phyloP scores from a whole-genome alignment of 257 asterid species.

The Nicotiana knightiana region DNA sequence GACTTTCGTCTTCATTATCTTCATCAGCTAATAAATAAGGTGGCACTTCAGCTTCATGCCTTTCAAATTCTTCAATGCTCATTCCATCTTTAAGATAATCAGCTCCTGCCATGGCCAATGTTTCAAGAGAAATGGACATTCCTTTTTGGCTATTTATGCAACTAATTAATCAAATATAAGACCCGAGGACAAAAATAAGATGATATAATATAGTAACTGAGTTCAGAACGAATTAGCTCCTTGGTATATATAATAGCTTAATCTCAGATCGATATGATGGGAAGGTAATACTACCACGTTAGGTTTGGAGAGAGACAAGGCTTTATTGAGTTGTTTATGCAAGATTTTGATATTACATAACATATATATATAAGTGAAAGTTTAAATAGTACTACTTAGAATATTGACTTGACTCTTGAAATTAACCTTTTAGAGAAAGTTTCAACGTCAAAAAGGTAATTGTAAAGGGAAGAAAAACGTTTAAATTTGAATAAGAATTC shows the following conservation, averaged over 20 bases:
- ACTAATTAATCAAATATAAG: not conserved
- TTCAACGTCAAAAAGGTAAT: not conserved
- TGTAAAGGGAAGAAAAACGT: not conserved
- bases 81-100: slow-evolving; percentile 21
- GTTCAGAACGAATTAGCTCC: not conserved
- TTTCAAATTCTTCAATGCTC: not conserved
- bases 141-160: not conserved
- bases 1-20: slow-evolving; percentile 2
- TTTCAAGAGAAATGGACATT: slow-evolving; percentile 41
- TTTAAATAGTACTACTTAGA: not conserved
- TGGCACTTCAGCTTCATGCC: not conserved
- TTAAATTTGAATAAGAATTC: not conserved
- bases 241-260: not conserved
- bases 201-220: not conserved
- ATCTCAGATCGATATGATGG: not conserved
- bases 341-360: not conserved
- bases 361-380: not conserved
- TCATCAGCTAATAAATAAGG: not conserved
- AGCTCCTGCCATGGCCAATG: slow-evolving; percentile 48
- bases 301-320: not conserved
- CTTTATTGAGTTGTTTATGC: not conserved
- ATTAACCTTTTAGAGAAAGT: not conserved
- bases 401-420: slow-evolving; percentile 1
- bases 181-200: not conserved
- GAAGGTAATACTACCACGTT: not conserved